Evolutionary conservation across 2,329 filamentous ascomycete species (phyloP), one percentile per base, ranked within the genome.

Genomic region (Fusarium sp.): DNA sequence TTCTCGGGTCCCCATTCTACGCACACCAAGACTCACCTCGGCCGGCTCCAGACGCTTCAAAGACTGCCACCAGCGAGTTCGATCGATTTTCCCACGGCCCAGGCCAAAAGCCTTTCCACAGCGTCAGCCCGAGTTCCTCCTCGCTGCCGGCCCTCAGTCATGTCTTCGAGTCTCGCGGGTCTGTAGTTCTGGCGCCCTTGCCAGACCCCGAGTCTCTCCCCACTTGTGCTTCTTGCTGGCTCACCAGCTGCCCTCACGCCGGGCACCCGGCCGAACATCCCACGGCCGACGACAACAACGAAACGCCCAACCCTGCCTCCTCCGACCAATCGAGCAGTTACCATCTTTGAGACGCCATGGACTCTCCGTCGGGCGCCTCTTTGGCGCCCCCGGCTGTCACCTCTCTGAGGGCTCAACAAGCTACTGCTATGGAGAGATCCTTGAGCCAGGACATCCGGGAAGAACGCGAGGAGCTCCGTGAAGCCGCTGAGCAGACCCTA

Each of bases 401-500:
- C 76, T 86, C 86, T 71, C 84, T 91, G 66, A 85, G 88, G 73
- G 85, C 84, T 60, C 85, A 87, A 76, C 84, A 85, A 71, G 84
- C 84, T 63, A 84, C 82, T 68, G 80, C 82, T 59, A 92, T 92
- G 90, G 88, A 90, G 81, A 85, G 91, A 67, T 88, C 94, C 14
- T 86, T 97, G 76, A 98, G 94, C 84, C 91, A 95, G 84, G 92
- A 98, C 82, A 98, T 98, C 79, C 92, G 94, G 77, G 95, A 97
- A 80, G 95, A 98, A 85, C 91, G 95, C 72, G 94, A 98, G 81
- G 96, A 98, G 81, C 89, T 99, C 76, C 95, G 95, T 80, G 94
- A 98, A 85, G 97, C 96, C 45, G 97, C 96, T 60, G 96, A 98
- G 84, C 95, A 98, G 85, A 98, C 95, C 25, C 88, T 98, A 81